These are phyloP conservation scores for Plasmopara viticola DNA, from an alignment of 352 stramenopile genomes.

Conservation along the genomic window DNA sequence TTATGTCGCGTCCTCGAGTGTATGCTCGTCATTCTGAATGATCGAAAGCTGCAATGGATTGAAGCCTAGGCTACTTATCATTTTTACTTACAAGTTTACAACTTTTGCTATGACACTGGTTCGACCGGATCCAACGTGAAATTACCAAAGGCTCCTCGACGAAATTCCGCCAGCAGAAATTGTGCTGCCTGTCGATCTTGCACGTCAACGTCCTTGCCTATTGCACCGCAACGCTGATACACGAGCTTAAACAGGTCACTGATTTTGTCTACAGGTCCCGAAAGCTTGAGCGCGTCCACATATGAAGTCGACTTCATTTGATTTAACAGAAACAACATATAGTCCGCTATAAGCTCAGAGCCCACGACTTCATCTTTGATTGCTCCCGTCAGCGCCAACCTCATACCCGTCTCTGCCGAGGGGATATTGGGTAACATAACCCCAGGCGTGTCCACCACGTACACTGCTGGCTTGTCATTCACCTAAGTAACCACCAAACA, in stretches of 20 bases:
- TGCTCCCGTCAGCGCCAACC: conserved; percentile 74
- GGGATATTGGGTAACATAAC: conserved; percentile 85
- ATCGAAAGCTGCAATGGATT: too few species aligned
- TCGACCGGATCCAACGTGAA: conserved; percentile 74
- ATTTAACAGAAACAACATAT: conserved; percentile 86
- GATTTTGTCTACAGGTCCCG: conserved; percentile 69
- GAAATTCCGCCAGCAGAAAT: conserved; percentile 71
- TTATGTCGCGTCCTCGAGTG: background rate
- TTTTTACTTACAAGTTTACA: background rate
- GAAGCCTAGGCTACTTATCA: background rate
- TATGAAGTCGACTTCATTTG: conserved; percentile 73
- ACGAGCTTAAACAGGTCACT: conserved; percentile 54
- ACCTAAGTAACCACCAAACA: conserved; percentile 31
- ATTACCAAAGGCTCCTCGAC: conserved; percentile 66
- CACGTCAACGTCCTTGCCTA: conserved; percentile 75
- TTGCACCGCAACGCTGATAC: conserved; percentile 58
- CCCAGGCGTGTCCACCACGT: conserved; percentile 85
- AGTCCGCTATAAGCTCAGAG: conserved; percentile 83
- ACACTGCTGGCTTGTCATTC: conserved; percentile 81
- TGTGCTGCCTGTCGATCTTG: conserved; percentile 58
- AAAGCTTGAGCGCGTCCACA: conserved; percentile 61
- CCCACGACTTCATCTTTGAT: conserved; percentile 86
- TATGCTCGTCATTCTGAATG: too few species aligned
- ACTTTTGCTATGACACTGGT: background rate
- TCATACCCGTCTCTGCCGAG: conserved; percentile 74